These are phyloP conservation scores for Termitomyces sp. DNA, from an alignment of 768 basidiomycete species.

Conservation along the genomic window DNA sequence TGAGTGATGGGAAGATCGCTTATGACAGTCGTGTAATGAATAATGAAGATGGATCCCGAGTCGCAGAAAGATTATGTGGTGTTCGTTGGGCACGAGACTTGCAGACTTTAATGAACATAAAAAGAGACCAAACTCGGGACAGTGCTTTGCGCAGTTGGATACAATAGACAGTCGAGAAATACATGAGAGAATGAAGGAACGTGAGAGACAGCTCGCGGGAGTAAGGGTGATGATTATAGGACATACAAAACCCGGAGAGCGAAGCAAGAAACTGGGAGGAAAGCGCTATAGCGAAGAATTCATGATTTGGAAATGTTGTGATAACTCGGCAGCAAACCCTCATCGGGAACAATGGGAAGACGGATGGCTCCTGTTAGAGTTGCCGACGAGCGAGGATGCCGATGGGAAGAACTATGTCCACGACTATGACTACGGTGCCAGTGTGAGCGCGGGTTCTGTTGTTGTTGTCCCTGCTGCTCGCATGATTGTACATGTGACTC, in stretches of 20 bases:
- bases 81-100: neutral
- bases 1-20: neutral
- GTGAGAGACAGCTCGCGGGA: neutral
- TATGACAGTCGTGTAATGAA: neutral
- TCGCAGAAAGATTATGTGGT: neutral
- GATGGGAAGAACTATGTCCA: constrained; percentile 17
- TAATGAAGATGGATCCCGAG: neutral
- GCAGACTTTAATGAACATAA: constrained; percentile 1
- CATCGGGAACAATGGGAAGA: constrained; percentile 40
- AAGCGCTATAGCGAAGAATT: neutral
- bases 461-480: constrained; percentile 20
- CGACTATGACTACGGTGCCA: constrained; percentile 28
- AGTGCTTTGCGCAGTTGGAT: neutral
- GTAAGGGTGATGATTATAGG: neutral
- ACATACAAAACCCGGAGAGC: constrained; percentile 7
- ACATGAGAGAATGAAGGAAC: neutral
- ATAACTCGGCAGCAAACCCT: constrained; percentile 36
- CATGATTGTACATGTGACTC: constrained; percentile 14
- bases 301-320: constrained; percentile 16
- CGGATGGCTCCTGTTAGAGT: constrained; percentile 34
- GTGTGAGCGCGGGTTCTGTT: constrained; percentile 15
- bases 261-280: neutral
- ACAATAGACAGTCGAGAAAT: constrained; percentile 1
- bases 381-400: constrained; percentile 18
- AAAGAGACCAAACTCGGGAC: neutral